Evolutionary conservation across 2,329 filamentous ascomycete species (phyloP), one percentile per base, ranked within the genome.

Genomic region (Phialophora chinensis): DNA sequence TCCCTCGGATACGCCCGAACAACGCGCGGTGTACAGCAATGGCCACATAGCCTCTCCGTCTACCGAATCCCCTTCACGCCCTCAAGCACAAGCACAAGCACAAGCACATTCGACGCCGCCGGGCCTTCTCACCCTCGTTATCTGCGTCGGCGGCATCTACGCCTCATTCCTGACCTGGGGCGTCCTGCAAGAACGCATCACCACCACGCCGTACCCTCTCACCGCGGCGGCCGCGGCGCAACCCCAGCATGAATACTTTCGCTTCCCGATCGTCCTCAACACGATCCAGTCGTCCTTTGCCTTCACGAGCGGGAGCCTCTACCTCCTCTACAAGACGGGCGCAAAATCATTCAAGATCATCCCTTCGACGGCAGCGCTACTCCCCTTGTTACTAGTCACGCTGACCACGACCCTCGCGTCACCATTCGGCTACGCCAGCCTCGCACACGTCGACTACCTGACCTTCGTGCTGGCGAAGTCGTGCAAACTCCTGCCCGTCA

Each of bases 401-500:
- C 80, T 97, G 63, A 97, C 93, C 4, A 91, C 88, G 73, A 93
- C 92, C 3, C 90, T 98, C 60, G 93, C 94, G 47, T 93, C 90
- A n/a, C 94, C 94, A 2, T 97, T 97, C 75, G 95, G 94, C 73
- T 98, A 98, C 80, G 93, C 95, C 58, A 91, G 89, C 66, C 88
- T 98, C 59, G 89, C 90, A 44, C 93, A 98, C 78, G 93, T 98
- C 79, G 95, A 98, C 86, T 98, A 98, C 81, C 92, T 98, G 75
- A 97, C 95, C 33, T 98, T 96, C 81, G 91, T 97, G 73, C 90
- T 99, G 50, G 94, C 95, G 73, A 98, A 99, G 81, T 93, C 90
- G 74, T 99, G 95, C 89, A 99, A 99, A 83, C 86, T 99, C 23
- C 70, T 99, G n/a, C 95, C 95, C 2, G 95, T 99, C 75, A 98